A percentile compares a stretch with the other conserved stretches of the same genome.
These are phyloP conservation scores for Pseudocercospora fuligena DNA, from an alignment of 2,329 filamentous ascomycete species.

Conservation along the genomic window DNA sequence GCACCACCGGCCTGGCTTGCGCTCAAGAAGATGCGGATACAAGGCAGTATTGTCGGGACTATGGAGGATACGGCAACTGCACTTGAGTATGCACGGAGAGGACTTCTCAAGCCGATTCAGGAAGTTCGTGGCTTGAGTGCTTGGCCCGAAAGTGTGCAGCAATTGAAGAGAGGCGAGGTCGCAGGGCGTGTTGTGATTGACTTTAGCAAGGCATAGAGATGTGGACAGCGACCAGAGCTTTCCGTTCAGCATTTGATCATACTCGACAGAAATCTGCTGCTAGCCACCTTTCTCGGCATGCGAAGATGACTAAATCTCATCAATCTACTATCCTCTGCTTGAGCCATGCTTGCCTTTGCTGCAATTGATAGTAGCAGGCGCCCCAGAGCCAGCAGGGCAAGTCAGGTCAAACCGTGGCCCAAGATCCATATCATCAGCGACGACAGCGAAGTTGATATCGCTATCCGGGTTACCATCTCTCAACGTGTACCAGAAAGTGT, in stretches of 20 bases:
- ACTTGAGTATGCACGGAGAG: slow-evolving; percentile 55
- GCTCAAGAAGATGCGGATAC: slow-evolving; percentile 41
- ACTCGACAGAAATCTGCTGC: too few relatives aligned
- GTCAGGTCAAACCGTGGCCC: slow-evolving; percentile 7
- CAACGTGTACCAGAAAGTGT: slow-evolving; percentile 72
- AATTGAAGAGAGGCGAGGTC: slow-evolving; percentile 55
- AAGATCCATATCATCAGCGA: neutral
- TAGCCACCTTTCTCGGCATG: too few relatives aligned
- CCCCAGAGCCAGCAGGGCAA: slow-evolving; percentile 4
- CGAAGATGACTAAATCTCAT: too few relatives aligned
- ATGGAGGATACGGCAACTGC: slow-evolving; percentile 53
- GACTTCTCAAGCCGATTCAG: slow-evolving; percentile 55
- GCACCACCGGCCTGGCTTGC: slow-evolving; percentile 40
- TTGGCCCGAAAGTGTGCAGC: slow-evolving; percentile 57
- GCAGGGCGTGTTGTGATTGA: slow-evolving; percentile 59
- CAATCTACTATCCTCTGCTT: neutral
- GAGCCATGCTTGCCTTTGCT: neutral
- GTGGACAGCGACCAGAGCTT: too few relatives aligned
- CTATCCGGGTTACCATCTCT: slow-evolving; percentile 13
- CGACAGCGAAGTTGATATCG: neutral
- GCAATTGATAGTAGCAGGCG: neutral
- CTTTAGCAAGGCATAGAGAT: slow-evolving; percentile 35
- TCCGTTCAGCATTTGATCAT: too few relatives aligned
- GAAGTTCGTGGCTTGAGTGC: slow-evolving; percentile 53
- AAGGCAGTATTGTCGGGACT: slow-evolving; percentile 49